Evolutionary conservation across 352 stramenopile species (phyloP).

Genomic region (Phytophthora syringae): DNA sequence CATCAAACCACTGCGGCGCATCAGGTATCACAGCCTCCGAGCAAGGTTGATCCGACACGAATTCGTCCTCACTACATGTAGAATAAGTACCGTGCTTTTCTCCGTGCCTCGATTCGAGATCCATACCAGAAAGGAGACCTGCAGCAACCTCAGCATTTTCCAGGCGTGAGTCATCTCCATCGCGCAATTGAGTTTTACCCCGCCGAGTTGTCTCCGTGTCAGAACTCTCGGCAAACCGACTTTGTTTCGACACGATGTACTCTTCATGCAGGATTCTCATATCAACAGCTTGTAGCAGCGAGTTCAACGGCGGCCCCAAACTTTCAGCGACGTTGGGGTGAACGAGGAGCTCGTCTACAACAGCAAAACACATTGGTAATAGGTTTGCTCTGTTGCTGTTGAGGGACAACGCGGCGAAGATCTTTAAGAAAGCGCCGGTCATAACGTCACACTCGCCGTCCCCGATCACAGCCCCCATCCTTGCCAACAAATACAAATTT

Average conservation of each 20-base stretch:
- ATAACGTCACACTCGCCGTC: slow-evolving; percentile 2
- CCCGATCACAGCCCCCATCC: slow-evolving; percentile 8
- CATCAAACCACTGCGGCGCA: slow-evolving; percentile 29
- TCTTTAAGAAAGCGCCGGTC: slow-evolving; percentile 11
- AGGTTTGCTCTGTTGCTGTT: background rate
- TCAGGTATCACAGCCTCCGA: slow-evolving; percentile 8
- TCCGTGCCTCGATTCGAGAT: background rate
- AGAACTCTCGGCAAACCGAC: background rate
- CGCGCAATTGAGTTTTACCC: background rate
- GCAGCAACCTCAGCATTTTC: slow-evolving; percentile 4
- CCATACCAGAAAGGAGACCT: slow-evolving; percentile 2
- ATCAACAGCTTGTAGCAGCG: slow-evolving; percentile 4
- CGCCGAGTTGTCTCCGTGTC: background rate
- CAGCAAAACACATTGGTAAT: slow-evolving; percentile 10
- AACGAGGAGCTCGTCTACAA: slow-evolving; percentile 7
- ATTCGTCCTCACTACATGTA: background rate
- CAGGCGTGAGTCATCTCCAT: background rate
- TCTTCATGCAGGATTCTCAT: slow-evolving; percentile 1
- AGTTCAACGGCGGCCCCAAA: background rate
- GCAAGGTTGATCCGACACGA: background rate
- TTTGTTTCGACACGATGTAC: background rate
- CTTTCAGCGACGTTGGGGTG: slow-evolving; percentile 12
- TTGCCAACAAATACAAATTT: slow-evolving; percentile 22
- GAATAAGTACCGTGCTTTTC: no score
- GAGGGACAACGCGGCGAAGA: slow-evolving; percentile 7